These are phyloP conservation scores for Lyophyllum shimeji DNA, from an alignment of 768 basidiomycete species.

Conservation along the genomic window DNA sequence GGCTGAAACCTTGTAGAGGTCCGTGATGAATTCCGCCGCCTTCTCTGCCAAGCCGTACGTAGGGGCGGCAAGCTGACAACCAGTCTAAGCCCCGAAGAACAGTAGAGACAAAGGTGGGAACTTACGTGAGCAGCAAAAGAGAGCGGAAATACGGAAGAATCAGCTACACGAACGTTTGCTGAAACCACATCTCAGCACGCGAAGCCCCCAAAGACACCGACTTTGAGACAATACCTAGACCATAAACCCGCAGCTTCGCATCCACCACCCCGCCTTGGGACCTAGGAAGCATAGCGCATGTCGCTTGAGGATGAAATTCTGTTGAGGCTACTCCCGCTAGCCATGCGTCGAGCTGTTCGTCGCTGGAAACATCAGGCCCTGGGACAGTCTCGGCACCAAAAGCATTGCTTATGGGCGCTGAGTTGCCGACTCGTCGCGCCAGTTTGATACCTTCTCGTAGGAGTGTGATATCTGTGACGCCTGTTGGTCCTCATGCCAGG, in stretches of 20 bases:
- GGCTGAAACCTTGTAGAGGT: neutral
- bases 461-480: constrained; percentile 36
- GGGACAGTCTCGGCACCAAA: constrained; percentile 49
- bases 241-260: constrained; percentile 54
- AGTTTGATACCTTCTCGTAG: constrained; percentile 63
- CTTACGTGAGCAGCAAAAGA: constrained; percentile 24
- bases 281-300: constrained; percentile 58
- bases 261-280: constrained; percentile 60
- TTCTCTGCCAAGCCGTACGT: constrained; percentile 14
- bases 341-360: constrained; percentile 58
- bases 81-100: neutral
- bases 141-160: constrained; percentile 25
- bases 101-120: neutral
- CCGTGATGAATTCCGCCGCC: constrained; percentile 6
- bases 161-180: constrained; percentile 45
- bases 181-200: neutral
- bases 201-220: too few relatives aligned
- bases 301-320: constrained; percentile 61
- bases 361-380: constrained; percentile 48
- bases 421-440: constrained; percentile 52
- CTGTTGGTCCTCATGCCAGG: neutral
- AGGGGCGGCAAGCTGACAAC: constrained; percentile 6
- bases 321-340: constrained; percentile 41
- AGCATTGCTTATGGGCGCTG: constrained; percentile 46
- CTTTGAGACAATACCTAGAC: constrained; percentile 28